Base-by-base conservation (phyloP, 2,329 filamentous ascomycete genomes). In the Colletotrichum musae region DNA sequence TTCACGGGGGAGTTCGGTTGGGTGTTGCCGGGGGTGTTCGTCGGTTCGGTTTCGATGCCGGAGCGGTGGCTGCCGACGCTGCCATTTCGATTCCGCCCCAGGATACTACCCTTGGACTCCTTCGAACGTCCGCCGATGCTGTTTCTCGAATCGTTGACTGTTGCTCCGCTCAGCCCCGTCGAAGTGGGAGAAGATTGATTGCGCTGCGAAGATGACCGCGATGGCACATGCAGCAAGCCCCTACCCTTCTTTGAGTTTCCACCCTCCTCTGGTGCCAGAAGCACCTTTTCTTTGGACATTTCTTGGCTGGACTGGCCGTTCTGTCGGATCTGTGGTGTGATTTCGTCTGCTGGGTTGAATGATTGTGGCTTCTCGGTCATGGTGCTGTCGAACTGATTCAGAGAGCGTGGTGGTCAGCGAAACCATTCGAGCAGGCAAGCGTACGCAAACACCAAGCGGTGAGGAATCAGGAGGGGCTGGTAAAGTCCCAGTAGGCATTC, bases 31-130 rank as follows among this genome's bases (percentile, higher is more conserved):
- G 84, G 79, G 5, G 85, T 85, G 74, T 82, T 84, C 52, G 82
- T 84, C 62, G 85, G 85, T 72, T 86, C 85, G 73, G 84, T 87
- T 76, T 84, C 86, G 58, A 70, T 64, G 75, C 84, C 85, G 71
- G 87, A 88, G 76, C 86, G 85, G 80, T 89, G 90, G 81, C 90
- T 93, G 74, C 88, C 89, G 71, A 88, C 86, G 80, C 91, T 93
- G 74, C 89, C 89, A 81, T 92, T 92, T 75, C 89, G 85, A 75
- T 88, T 86, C 73, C 87, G 84, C 71, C 86, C 89, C 64, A 89
- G 81, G 74, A 91, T 89, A 80, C 90, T 93, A 73, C 85, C 83
- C 81, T 87, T 90, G 70, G 89, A 91, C 73, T 88, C 89, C 79
- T 89, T 92, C 57, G 91, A 93, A 73, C 86, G 85, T 68, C 87